These are phyloP conservation scores for Amphirosellinia nigrospora DNA, from an alignment of 495 filamentous ascomycete species.

Conservation along the genomic window DNA sequence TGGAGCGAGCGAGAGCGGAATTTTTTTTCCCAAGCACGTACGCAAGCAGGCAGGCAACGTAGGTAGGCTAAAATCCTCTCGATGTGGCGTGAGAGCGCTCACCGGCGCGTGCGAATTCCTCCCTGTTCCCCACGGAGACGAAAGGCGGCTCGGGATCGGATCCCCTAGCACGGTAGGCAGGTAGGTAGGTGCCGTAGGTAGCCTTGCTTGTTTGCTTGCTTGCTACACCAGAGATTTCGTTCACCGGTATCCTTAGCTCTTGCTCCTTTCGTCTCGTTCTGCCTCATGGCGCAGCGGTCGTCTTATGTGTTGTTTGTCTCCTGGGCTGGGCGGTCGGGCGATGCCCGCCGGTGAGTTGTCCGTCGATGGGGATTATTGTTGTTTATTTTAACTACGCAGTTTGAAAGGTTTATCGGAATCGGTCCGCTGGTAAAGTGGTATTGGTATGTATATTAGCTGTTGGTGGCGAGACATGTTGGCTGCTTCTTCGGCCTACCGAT, in stretches of 20 bases:
- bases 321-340: not conserved
- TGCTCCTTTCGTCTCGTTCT: too few relatives aligned
- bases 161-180: not conserved
- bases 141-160: not conserved
- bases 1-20: not conserved
- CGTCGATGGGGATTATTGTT: too few relatives aligned
- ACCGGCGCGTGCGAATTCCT: slow-evolving; percentile 7
- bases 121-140: not conserved
- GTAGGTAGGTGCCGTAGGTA: not conserved
- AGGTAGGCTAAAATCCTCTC: not conserved
- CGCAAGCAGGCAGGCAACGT: too few relatives aligned
- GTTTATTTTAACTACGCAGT: too few relatives aligned
- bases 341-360: not conserved
- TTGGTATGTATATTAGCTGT: not conserved
- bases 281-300: not conserved
- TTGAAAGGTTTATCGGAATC: too few relatives aligned
- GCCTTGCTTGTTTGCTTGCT: not conserved
- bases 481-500: not conserved
- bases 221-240: too few relatives aligned
- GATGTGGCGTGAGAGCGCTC: not conserved
- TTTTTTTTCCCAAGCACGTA: too few relatives aligned
- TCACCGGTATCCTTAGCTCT: too few relatives aligned
- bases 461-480: not conserved
- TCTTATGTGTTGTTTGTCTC: not conserved
- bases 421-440: not conserved